Base-by-base conservation (phyloP, 2,329 filamentous ascomycete species). In the Aspergillus sp. region DNA sequence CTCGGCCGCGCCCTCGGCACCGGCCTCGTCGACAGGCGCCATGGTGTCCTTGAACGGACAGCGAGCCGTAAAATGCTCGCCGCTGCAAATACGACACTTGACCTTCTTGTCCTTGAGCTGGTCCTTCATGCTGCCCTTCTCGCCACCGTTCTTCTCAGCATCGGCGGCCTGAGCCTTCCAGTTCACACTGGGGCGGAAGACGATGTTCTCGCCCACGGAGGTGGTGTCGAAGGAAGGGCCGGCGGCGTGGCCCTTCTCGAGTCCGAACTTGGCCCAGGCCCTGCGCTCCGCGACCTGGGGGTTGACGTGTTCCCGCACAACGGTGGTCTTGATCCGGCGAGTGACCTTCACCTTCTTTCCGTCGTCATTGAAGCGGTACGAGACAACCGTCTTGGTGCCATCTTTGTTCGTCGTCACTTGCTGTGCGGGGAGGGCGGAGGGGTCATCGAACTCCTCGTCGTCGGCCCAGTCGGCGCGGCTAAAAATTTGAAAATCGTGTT, bases 1-100 rank as follows among this genome's bases (percentile, higher is more conserved):
- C 45, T 73, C 74, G 24, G 66, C 71, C 24, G 75, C 79, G 19
- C 64, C 68, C 26, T 62, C 70, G 45, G 60, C 67, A 40, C 53
- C 57, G 24, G 71, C 56, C 61, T 79, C 77, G 40, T 77, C 77
- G 52, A 79, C 73, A 6, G 77, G 94, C 33, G 93, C 91, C 91
- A 99, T 96, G 65, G 93, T 99, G 73, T 97, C 94, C 82, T 97
- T 99, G 87, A 96, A 99, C 33, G 94, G 94, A 85, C 94, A 99
- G 74, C 94, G 88, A 63, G 93, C 93, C 40, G 94, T 99, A 82
- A 97, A 99, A 85, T 99, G 94, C 81, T 99, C 94, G 71, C 93
- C 94, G 72, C 87, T 89, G 80, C 94, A 99, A 73, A 99, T 97
- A 82, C 94, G 89, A 78, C 94, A 99, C 84, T 97, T 97, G 82